These are phyloP conservation scores for Daldinia sp. DNA, from an alignment of 2,329 filamentous ascomycete genomes.

Conservation along the genomic window DNA sequence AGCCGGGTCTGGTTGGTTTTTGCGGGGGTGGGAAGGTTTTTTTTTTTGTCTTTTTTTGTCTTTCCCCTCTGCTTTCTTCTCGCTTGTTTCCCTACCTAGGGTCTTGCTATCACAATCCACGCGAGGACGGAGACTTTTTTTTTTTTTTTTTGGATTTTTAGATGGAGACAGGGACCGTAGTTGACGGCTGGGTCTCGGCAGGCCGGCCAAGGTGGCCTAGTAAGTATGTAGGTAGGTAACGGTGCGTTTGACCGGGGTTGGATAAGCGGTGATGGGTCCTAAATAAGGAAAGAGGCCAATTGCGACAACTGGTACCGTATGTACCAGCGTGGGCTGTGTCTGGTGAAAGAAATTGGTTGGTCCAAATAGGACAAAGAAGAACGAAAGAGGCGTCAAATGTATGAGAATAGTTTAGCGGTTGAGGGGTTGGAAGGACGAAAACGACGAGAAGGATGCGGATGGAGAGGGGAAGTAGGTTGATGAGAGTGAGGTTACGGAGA, in stretches of 20 bases:
- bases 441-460: conserved; percentile 28
- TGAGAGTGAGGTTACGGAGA: conserved; percentile 39
- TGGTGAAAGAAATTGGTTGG: conserved; percentile 20
- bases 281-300: conserved; percentile 26
- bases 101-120: conserved; percentile 31
- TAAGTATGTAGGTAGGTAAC: conserved; percentile 22
- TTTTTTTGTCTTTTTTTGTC: conserved; percentile 21
- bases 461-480: conserved; percentile 37
- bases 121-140: conserved; percentile 32
- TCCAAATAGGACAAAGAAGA: conserved; percentile 21
- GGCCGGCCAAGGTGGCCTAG: conserved; percentile 27
- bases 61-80: conserved; percentile 26
- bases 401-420: conserved; percentile 30
- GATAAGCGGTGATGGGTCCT: conserved; percentile 39
- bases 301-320: conserved; percentile 12
- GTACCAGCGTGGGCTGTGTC: conserved; percentile 23
- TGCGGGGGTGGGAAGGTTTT: conserved; percentile 27
- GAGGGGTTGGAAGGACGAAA: conserved; percentile 40
- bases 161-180: conserved; percentile 30
- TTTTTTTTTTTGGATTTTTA: conserved; percentile 20
- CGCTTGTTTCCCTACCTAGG: conserved; percentile 34
- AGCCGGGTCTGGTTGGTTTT: conserved; percentile 14
- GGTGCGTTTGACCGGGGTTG: conserved; percentile 37
- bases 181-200: conserved; percentile 34
- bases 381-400: conserved; percentile 38